Evolutionary conservation across 495 filamentous ascomycete genomes (phyloP).

Genomic region (Neurospora sp.): DNA sequence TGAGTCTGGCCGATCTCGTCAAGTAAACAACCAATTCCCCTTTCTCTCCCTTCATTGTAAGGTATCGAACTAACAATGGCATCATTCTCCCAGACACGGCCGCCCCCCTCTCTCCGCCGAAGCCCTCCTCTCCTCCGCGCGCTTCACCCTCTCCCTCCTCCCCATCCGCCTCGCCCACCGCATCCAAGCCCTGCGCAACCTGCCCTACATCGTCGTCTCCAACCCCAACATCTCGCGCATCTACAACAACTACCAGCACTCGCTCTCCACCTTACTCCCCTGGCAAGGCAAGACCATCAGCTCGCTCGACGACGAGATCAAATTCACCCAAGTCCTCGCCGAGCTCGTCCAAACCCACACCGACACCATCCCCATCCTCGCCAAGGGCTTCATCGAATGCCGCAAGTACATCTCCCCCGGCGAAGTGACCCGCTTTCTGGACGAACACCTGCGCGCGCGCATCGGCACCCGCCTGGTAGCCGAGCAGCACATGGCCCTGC

Average conservation of each 20-base stretch:
- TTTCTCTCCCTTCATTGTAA: neutral
- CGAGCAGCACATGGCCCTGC: conserved; percentile 92
- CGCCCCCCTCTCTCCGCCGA: conserved; percentile 75
- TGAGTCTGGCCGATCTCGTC: conserved; percentile 81
- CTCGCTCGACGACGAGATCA: conserved; percentile 76
- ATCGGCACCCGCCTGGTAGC: conserved; percentile 93
- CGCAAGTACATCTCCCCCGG: conserved; percentile 68
- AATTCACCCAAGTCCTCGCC: conserved; percentile 84
- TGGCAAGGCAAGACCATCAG: conserved; percentile 69
- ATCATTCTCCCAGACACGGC: conserved; percentile 53
- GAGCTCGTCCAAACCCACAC: conserved; percentile 87
- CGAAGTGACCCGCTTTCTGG: conserved; percentile 83
- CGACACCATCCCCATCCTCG: conserved; percentile 89
- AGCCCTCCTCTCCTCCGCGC: conserved; percentile 76
- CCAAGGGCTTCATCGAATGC: conserved; percentile 85
- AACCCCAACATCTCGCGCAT: conserved; percentile 88
- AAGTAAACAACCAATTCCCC: conserved; percentile 43
- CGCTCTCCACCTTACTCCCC: conserved; percentile 75
- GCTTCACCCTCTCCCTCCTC: conserved; percentile 87
- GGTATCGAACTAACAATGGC: neutral
- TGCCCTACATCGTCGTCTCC: conserved; percentile 94
- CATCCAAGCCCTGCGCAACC: conserved; percentile 81
- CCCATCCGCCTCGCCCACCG: conserved; percentile 91
- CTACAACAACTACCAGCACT: conserved; percentile 91
- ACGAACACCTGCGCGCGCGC: conserved; percentile 84